Evolutionary conservation across 345 rosid species (phyloP).

Genomic region (sweet orange (Citrus sinensis)): DNA sequence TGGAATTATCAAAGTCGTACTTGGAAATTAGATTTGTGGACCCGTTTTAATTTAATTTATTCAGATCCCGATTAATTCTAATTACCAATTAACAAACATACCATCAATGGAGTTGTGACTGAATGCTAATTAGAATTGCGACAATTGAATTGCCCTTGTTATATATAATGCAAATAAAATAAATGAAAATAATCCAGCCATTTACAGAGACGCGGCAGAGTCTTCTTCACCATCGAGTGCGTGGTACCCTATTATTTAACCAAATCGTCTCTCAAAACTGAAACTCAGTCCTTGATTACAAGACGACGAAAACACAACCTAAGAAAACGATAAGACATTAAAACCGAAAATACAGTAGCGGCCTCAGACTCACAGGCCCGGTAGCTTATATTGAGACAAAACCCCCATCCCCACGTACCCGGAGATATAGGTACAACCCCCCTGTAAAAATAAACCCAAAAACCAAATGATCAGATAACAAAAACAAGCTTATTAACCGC

Average conservation of each 20-base stretch:
- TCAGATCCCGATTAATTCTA: too few relatives aligned
- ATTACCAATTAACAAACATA: too few relatives aligned
- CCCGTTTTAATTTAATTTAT: too few relatives aligned
- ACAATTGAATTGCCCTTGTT: too few relatives aligned
- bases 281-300: constrained; percentile 35
- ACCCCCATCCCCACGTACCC: background rate
- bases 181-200: background rate
- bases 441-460: background rate
- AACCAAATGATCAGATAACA: background rate
- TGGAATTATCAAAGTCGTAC: too few relatives aligned
- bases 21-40: too few relatives aligned
- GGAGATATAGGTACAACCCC: background rate
- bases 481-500: background rate
- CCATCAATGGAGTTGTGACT: too few relatives aligned
- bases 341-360: background rate
- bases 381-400: background rate
- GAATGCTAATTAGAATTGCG: too few relatives aligned
- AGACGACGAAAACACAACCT: constrained; percentile 36
- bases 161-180: too few relatives aligned
- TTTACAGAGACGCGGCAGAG: background rate
- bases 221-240: too few relatives aligned
- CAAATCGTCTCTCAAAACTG: constrained; percentile 14
- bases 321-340: constrained; percentile 31
- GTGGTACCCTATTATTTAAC: background rate
- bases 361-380: background rate